These are phyloP conservation scores for Tephrocybe sp. DNA, from an alignment of 768 basidiomycete species.

Conservation along the genomic window DNA sequence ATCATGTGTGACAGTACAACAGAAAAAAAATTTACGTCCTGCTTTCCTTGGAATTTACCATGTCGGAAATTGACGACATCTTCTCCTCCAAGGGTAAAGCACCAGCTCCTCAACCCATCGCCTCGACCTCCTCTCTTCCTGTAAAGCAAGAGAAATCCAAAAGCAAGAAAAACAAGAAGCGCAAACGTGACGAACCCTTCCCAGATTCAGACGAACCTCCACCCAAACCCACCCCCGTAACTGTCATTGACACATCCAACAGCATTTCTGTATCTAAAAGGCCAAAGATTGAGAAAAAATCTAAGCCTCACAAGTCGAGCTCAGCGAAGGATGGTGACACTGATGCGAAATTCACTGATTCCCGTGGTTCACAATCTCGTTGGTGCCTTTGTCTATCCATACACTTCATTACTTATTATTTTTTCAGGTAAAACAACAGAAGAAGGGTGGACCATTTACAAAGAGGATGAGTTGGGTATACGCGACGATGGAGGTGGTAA, in stretches of 20 bases:
- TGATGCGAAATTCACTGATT: conserved; percentile 63
- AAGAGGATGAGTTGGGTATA: conserved; percentile 81
- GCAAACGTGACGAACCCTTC: conserved; percentile 18
- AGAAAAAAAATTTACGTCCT: conserved; percentile 1
- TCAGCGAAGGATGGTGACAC: conserved; percentile 30
- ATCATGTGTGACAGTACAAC: conserved; percentile 11
- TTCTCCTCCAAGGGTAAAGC: conserved; percentile 56
- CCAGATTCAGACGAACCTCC: conserved; percentile 13
- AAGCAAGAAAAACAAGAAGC: conserved; percentile 40
- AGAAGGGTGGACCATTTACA: conserved; percentile 78
- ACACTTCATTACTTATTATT: conserved; percentile 5
- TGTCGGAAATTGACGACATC: conserved; percentile 86
- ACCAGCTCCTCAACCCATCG: conserved; percentile 18
- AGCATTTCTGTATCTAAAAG: conserved; percentile 32
- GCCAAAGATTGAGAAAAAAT: conserved; percentile 24
- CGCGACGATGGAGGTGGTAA: conserved; percentile 68
- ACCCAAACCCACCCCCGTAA: conserved; percentile 48
- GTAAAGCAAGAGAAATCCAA: conserved; percentile 47
- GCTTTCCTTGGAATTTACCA: conserved; percentile 22
- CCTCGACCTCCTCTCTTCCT: conserved; percentile 27
- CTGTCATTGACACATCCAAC: conserved; percentile 63
- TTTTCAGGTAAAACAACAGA: conserved; percentile 70
- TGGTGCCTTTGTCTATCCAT: conserved; percentile 27
- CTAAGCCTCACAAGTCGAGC: conserved; percentile 13
- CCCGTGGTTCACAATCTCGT: conserved; percentile 72